Conservation (phyloP, 108 stramenopile species). For the Pseudonitzschia multiseries region DNA sequence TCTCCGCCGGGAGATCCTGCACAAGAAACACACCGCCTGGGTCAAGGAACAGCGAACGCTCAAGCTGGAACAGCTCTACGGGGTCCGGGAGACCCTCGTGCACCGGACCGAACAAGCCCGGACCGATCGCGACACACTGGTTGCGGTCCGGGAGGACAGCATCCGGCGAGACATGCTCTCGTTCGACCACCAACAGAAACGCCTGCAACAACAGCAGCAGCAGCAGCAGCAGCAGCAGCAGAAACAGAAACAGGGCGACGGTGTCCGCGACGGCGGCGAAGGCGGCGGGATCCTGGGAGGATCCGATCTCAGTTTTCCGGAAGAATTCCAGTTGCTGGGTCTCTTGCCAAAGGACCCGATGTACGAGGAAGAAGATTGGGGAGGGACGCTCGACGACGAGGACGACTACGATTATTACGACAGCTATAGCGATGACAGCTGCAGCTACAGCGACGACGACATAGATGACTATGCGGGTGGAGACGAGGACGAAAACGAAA, state of each 20-base stretch:
- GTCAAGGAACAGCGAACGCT: constrained; percentile 14
- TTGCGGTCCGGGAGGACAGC: constrained; percentile 15
- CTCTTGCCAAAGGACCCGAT: constrained; percentile 9
- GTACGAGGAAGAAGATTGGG: constrained; percentile 34
- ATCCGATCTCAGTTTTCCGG: constrained; percentile 28
- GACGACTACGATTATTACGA: constrained; percentile 6
- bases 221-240: no score
- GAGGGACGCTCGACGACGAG: constrained; percentile 21
- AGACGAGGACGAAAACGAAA: neutral
- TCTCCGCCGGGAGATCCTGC: constrained; percentile 20
- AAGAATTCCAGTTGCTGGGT: constrained; percentile 34
- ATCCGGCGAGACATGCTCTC: constrained; percentile 15
- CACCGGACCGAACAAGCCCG: constrained; percentile 29
- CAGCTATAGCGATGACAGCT: neutral
- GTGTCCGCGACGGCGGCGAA: constrained; percentile 22
- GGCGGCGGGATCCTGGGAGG: constrained; percentile 3
- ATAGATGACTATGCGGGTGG: neutral
- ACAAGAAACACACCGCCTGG: constrained; percentile 31
- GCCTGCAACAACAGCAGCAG: constrained; percentile 9
- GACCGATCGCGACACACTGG: constrained; percentile 22
- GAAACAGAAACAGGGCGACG: no score
- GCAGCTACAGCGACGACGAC: constrained; percentile 1
- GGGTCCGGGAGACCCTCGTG: constrained; percentile 44
- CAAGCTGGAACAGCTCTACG: constrained; percentile 39
- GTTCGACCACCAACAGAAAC: neutral